Evolutionary conservation across 116 monocot genomes (phyloP).

Genomic region (Papilionanthe hybrid): DNA sequence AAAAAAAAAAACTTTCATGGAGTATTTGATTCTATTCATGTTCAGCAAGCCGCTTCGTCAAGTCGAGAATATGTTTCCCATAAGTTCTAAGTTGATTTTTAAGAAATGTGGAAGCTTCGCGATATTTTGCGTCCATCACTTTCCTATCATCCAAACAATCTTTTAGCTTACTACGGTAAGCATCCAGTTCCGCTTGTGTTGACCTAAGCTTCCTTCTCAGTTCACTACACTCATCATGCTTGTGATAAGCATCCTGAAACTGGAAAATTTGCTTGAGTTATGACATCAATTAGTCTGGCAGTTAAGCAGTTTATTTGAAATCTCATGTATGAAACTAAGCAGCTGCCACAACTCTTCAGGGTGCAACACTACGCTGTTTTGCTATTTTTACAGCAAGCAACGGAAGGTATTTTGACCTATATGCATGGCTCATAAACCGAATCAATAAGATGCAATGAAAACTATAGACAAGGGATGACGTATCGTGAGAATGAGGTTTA

Average conservation of each 20-base stretch:
- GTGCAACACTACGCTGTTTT: no score
- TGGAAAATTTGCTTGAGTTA: background rate
- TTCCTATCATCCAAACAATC: conserved; percentile 1
- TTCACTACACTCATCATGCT: background rate
- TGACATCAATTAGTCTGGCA: no score
- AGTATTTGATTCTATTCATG: background rate
- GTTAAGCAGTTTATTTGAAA: no score
- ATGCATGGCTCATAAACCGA: no score
- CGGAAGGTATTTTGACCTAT: no score
- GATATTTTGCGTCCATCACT: background rate
- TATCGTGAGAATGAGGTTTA: no score
- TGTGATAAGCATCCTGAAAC: background rate
- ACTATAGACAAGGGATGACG: no score
- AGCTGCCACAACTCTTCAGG: no score
- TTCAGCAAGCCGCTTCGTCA: conserved; percentile 3
- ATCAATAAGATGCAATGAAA: no score
- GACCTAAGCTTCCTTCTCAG: conserved; percentile 5
- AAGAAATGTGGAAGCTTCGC: background rate
- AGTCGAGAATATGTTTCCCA: conserved; percentile 1
- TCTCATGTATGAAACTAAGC: no score
- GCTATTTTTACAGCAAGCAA: no score
- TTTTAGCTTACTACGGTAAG: background rate
- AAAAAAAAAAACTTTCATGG: no score
- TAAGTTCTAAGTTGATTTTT: background rate
- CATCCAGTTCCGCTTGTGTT: background rate